Base-by-base conservation (phyloP, 2,329 filamentous ascomycete species). In the Didymella lethalis region DNA sequence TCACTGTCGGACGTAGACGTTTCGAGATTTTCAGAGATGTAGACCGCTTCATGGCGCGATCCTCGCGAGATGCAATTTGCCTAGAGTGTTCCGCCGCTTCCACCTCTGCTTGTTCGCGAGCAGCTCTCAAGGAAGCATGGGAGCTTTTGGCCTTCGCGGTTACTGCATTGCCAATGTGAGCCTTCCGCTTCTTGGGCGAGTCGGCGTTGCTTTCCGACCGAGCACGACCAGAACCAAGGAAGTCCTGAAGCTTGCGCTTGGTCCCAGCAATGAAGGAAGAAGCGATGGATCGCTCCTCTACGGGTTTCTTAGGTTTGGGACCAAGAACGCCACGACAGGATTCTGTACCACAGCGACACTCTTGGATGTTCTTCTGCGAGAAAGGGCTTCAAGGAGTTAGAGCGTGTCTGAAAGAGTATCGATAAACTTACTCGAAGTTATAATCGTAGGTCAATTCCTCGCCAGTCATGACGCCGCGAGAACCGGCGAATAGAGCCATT, bases 381-480 rank as follows among this genome's bases (percentile, higher is more conserved):
- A 75, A 77, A 4, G 74, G 73, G 46, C 76, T 77, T 48, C 7
- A 25, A 6, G 48, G n/a, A 29, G 34, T 59, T 28, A 59, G 56
- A 46, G 18, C 4, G 5, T 23, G 44, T 7, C 7, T n/a, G 18
- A 2, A 25, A 11, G n/a, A 26, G 2, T 18, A 20, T 14, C n/a
- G 28, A 2, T 34, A 7, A 20, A 77, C 83, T 75, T 74, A 86
- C 84, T 89, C 86, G 64, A 90, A 90, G 66, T 90, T 90, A 75
- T 90, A 90, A 82, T 99, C 95, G 75, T 99, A 99, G 0, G 93
- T 98, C 61, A 99, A 82, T 78, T 99, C 95, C 64, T 98, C 93
- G 25, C 95, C 95, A 11, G 93, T 97, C 88, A 91, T 91, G 74
- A 99, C 94, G 14, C 92, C 92, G 47, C 85, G 83, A 68, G 96